Conservation (phyloP, 345 rosid genomes). For the Gossypium anomalum region DNA sequence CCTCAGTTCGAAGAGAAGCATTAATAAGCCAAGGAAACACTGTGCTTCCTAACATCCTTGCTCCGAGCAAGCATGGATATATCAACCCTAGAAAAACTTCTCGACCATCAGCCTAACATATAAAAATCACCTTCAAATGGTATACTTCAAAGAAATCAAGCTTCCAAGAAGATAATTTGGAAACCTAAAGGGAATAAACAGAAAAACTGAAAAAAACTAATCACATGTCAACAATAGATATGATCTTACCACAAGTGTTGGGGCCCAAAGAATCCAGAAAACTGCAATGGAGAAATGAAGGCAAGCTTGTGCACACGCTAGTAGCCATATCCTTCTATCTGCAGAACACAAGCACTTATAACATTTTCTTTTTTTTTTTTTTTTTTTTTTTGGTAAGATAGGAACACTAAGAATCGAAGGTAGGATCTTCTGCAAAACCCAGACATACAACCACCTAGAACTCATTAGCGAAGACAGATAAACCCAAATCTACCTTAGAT, state of each 20-base stretch:
- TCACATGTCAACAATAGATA: conserved; percentile 2
- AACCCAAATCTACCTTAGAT: background rate
- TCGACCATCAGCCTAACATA: conserved; percentile 86
- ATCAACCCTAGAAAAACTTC: conserved; percentile 79
- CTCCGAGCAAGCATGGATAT: conserved; percentile 73
- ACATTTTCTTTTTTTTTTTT: background rate
- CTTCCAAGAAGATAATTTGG: background rate
- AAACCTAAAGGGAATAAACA: conserved; percentile 7
- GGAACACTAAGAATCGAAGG: background rate
- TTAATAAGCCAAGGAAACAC: conserved; percentile 75
- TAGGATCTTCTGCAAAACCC: background rate
- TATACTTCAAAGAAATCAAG: conserved; percentile 1
- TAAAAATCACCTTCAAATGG: conserved; percentile 2
- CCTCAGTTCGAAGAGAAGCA: conserved; percentile 69
- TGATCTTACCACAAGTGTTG: conserved; percentile 77
- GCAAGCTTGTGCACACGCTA: conserved; percentile 77
- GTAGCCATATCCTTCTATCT: conserved; percentile 82
- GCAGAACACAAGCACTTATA: conserved; percentile 15
- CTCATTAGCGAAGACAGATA: background rate
- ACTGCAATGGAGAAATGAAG: conserved; percentile 72
- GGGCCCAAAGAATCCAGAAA: conserved; percentile 97
- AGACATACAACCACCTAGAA: background rate
- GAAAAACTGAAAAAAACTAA: conserved; percentile 15
- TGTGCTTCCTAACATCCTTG: conserved; percentile 96
- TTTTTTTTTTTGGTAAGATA: background rate